A percentile compares a stretch with the other conserved stretches of the same genome.
phyloP scores from a whole-genome alignment of 1,284 basidiomycete species.

The Malassezia arunalokei region DNA sequence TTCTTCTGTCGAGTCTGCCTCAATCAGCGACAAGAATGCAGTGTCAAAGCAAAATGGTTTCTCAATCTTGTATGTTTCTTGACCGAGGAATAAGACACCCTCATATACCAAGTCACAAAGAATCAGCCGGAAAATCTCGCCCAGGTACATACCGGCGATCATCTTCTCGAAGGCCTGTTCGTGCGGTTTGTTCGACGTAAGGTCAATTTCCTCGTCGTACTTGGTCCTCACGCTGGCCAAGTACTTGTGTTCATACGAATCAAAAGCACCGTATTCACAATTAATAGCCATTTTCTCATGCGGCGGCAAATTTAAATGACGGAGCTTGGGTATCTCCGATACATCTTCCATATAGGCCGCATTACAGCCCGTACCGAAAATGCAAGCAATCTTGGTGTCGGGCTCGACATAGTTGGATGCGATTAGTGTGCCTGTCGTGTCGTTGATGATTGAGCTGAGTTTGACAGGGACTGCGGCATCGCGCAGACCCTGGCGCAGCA shows the following conservation, averaged over 20 bases:
- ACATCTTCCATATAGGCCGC: slow-evolving; percentile 73
- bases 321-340: slow-evolving; percentile 63
- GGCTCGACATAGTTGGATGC: slow-evolving; percentile 92
- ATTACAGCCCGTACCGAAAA: slow-evolving; percentile 97
- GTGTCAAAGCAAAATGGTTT: slow-evolving; percentile 86
- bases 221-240: slow-evolving; percentile 65
- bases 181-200: slow-evolving; percentile 85
- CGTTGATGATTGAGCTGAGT: slow-evolving; percentile 54
- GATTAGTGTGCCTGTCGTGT: slow-evolving; percentile 92
- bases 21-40: slow-evolving; percentile 90
- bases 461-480: slow-evolving; percentile 50
- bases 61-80: slow-evolving; percentile 92
- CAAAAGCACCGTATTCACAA: slow-evolving; percentile 93
- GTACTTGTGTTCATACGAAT: slow-evolving; percentile 88
- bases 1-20: slow-evolving; percentile 96
- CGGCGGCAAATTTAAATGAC: slow-evolving; percentile 56
- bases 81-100: slow-evolving; percentile 89
- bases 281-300: slow-evolving; percentile 87
- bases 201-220: slow-evolving; percentile 84
- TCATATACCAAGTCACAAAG: slow-evolving; percentile 92
- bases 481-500: slow-evolving; percentile 73
- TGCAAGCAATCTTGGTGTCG: slow-evolving; percentile 78
- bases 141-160: slow-evolving; percentile 92
- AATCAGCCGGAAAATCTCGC: slow-evolving; percentile 85
- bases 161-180: slow-evolving; percentile 97